These are phyloP conservation scores for Russula abietina DNA, from an alignment of 768 basidiomycete genomes.

Conservation along the genomic window DNA sequence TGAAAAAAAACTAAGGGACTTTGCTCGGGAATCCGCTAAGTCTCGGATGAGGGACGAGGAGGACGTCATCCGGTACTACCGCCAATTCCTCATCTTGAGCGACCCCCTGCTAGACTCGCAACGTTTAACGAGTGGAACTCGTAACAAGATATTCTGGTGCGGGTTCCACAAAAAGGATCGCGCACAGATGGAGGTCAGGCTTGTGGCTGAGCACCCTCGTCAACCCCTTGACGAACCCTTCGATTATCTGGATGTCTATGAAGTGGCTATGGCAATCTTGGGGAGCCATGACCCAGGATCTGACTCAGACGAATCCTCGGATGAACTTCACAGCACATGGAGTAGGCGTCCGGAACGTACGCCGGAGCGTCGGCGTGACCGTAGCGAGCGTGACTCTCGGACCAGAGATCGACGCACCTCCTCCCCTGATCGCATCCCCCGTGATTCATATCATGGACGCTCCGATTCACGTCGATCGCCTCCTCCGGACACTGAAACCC, in stretches of 20 bases:
- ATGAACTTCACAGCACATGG: neutral
- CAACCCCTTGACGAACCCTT: neutral
- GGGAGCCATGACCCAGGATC: too few species aligned
- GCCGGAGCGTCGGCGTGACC: too few species aligned
- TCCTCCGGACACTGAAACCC: too few species aligned
- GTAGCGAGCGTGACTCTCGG: too few species aligned
- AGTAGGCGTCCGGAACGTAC: too few species aligned
- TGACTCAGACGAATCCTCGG: neutral
- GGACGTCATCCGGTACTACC: neutral
- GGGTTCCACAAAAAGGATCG: neutral
- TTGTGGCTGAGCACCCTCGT: neutral
- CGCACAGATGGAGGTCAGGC: fast-evolving
- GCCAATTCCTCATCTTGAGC: neutral
- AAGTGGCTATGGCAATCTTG: neutral
- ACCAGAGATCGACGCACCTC: too few species aligned
- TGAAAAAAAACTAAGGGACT: neutral
- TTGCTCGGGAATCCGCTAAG: neutral
- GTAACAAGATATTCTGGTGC: neutral
- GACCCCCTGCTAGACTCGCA: neutral
- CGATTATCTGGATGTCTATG: neutral
- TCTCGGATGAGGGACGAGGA: neutral
- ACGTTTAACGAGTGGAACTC: neutral
- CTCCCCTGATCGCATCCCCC: too few species aligned
- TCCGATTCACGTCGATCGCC: too few species aligned
- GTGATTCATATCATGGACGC: too few species aligned